A percentile compares a stretch with the other conserved stretches of the same genome.
phyloP scores from a whole-genome alignment of 2,329 filamentous ascomycete genomes.

The Cladosporium phlei region DNA sequence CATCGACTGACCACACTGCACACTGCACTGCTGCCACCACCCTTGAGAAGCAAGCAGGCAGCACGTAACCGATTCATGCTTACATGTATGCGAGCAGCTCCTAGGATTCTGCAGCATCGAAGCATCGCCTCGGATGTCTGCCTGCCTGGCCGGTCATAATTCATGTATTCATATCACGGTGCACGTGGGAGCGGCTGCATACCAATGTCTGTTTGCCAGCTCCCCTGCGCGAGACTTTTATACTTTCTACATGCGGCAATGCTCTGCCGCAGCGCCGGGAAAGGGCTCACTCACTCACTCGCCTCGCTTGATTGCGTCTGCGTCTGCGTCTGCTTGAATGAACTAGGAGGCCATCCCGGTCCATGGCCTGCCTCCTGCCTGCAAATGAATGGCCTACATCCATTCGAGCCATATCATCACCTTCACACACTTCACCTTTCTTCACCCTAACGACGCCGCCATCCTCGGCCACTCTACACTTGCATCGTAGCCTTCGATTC shows the following conservation, averaged over 20 bases:
- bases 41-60: too few relatives aligned
- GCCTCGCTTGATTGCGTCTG: background rate
- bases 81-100: too few relatives aligned
- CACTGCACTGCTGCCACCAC: too few relatives aligned
- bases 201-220: slow-evolving; percentile 9
- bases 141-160: too few relatives aligned
- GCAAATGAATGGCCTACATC: too few relatives aligned
- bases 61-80: too few relatives aligned
- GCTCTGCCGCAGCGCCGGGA: slow-evolving; percentile 7
- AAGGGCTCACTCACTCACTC: background rate
- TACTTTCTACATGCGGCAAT: slow-evolving; percentile 5
- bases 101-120: background rate
- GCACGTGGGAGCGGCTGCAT: slow-evolving; percentile 8
- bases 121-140: too few relatives aligned
- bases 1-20: too few relatives aligned
- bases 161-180: too few relatives aligned
- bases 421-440: slow-evolving; percentile 1
- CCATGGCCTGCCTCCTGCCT: background rate
- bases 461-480: background rate
- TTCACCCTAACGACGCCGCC: background rate
- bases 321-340: background rate
- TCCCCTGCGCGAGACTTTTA: slow-evolving; percentile 9
- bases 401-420: background rate
- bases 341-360: background rate
- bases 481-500: slow-evolving; percentile 4